Conservation (phyloP, 768 basidiomycete genomes). For the Suillus decipiens region DNA sequence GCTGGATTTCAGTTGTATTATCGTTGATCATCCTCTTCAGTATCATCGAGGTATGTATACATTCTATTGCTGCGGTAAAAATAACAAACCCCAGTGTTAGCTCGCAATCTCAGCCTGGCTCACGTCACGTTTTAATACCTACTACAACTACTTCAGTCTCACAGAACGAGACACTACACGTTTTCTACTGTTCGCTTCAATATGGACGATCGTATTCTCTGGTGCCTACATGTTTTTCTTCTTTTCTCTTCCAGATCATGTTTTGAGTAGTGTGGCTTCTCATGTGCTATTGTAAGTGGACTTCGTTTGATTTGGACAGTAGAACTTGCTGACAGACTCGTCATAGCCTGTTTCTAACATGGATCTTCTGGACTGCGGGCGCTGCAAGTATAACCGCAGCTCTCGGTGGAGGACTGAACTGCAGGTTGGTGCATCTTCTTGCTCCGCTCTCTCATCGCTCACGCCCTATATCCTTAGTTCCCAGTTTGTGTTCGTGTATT, state of each 20-base stretch:
- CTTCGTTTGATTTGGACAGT: slow-evolving; percentile 7
- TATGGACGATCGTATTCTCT: slow-evolving; percentile 67
- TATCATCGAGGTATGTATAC: slow-evolving; percentile 58
- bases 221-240: slow-evolving; percentile 56
- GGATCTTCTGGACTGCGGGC: slow-evolving; percentile 78
- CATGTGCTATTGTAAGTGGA: slow-evolving; percentile 63
- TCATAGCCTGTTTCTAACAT: slow-evolving; percentile 62
- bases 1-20: slow-evolving; percentile 48
- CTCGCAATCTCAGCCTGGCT: slow-evolving; percentile 76
- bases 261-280: slow-evolving; percentile 61
- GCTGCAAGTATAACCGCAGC: slow-evolving; percentile 69
- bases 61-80: not conserved
- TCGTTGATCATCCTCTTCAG: slow-evolving; percentile 56
- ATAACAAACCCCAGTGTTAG: slow-evolving; percentile 33
- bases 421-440: slow-evolving; percentile 46
- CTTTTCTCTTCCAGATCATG: slow-evolving; percentile 45
- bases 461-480: slow-evolving; percentile 27
- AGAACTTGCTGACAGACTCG: slow-evolving; percentile 2
- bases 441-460: not conserved
- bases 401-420: slow-evolving; percentile 71
- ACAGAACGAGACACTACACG: slow-evolving; percentile 62
- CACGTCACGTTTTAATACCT: slow-evolving; percentile 56
- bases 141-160: slow-evolving; percentile 50
- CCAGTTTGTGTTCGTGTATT: slow-evolving; percentile 55
- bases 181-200: slow-evolving; percentile 69